Conservation (phyloP, 805 yeast species). For the Gaillardinia entomophila region DNA sequence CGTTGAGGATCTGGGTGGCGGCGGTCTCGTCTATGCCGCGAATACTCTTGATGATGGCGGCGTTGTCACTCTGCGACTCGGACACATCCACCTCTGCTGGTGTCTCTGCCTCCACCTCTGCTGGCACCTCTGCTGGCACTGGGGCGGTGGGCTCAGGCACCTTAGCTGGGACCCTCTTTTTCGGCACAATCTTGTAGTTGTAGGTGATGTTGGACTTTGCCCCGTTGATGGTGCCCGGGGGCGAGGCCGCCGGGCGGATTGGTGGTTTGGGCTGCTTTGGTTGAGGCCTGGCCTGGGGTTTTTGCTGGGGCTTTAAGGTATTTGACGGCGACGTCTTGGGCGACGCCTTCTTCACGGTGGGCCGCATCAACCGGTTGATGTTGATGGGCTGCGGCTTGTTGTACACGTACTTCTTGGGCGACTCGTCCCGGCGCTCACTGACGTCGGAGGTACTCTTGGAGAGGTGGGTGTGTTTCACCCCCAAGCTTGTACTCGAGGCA, state of each 20-base stretch:
- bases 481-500: too few relatives aligned
- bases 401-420: conserved; percentile 23
- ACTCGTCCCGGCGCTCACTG: conserved; percentile 2
- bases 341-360: conserved; percentile 1
- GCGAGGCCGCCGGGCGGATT: conserved; percentile 1
- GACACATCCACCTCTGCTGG: not conserved
- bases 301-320: too few relatives aligned
- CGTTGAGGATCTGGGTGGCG: conserved; percentile 80
- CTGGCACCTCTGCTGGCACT: too few relatives aligned
- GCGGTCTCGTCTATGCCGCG: conserved; percentile 74
- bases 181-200: conserved; percentile 12
- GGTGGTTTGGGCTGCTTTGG: conserved; percentile 3
- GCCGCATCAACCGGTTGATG: conserved; percentile 26
- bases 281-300: conserved; percentile 7
- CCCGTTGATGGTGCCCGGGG: conserved; percentile 1
- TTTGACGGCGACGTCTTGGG: too few relatives aligned
- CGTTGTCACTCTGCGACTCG: conserved; percentile 21
- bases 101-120: too few relatives aligned
- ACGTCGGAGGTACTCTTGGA: conserved; percentile 21
- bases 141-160: not conserved
- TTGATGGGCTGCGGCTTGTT: conserved; percentile 36
- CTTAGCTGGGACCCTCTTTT: too few relatives aligned
- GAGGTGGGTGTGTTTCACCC: too few relatives aligned
- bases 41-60: conserved; percentile 37
- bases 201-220: conserved; percentile 24